These are phyloP conservation scores for Gigaspora rosea DNA, from an alignment of 192 early-diverging fungal genomes.

Conservation along the genomic window DNA sequence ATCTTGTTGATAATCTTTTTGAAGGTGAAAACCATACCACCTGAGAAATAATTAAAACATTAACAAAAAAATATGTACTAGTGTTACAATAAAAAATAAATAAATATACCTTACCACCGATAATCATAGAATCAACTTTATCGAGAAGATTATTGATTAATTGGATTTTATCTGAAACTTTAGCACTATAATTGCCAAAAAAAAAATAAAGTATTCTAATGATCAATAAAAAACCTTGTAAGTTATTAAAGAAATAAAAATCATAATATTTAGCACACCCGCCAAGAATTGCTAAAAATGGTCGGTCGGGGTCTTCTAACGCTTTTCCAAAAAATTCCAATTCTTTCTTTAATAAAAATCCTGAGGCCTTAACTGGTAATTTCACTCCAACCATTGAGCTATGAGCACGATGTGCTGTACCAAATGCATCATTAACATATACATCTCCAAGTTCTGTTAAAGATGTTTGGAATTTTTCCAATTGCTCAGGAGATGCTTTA, in stretches of 20 bases:
- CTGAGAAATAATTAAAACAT: slow-evolving; percentile 26
- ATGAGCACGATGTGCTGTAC: slow-evolving; percentile 98
- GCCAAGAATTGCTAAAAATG: slow-evolving; percentile 96
- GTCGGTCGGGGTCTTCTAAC: slow-evolving; percentile 86
- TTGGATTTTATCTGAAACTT: slow-evolving; percentile 98
- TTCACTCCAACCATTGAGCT: slow-evolving; percentile 96
- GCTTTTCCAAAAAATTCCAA: slow-evolving; percentile 98
- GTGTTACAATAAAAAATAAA: not conserved
- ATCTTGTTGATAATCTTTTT: too few relatives aligned
- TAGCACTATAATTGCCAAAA: slow-evolving; percentile 61
- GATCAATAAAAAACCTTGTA: slow-evolving; percentile 6
- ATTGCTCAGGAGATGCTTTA: slow-evolving; percentile 81
- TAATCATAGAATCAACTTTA: slow-evolving; percentile 86
- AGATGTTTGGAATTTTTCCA: slow-evolving; percentile 87
- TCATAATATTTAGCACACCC: slow-evolving; percentile 50
- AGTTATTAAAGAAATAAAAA: slow-evolving; percentile 13
- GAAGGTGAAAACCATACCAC: too few relatives aligned
- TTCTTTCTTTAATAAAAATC: slow-evolving; percentile 99
- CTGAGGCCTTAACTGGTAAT: slow-evolving; percentile 86
- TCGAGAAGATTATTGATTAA: slow-evolving; percentile 97
- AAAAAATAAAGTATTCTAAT: slow-evolving; percentile 4
- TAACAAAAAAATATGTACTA: not conserved
- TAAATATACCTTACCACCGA: slow-evolving; percentile 36
- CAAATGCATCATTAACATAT: slow-evolving; percentile 99
- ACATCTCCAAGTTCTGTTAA: slow-evolving; percentile 93